These are phyloP conservation scores for Trichoderma reesei DNA, from an alignment of 495 filamentous ascomycete genomes.

Conservation along the genomic window DNA sequence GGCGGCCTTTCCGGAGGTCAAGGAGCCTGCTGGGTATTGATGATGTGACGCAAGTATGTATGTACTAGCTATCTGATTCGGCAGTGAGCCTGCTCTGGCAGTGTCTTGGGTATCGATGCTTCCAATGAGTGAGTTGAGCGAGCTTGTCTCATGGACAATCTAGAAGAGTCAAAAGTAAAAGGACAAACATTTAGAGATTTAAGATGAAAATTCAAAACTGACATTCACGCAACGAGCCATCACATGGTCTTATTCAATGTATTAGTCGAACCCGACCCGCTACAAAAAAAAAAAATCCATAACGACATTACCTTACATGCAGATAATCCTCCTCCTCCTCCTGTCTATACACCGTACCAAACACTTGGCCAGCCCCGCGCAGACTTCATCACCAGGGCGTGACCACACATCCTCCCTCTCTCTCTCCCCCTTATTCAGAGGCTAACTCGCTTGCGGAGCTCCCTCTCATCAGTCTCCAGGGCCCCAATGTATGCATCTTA, in stretches of 20 bases:
- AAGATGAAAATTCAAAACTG: too few relatives aligned
- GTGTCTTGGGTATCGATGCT: too few relatives aligned
- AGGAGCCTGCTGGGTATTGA: constrained; percentile 48
- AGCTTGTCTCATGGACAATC: too few relatives aligned
- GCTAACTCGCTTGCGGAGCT: background rate
- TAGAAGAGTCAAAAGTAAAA: too few relatives aligned
- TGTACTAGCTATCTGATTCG: too few relatives aligned
- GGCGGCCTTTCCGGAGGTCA: constrained; percentile 41
- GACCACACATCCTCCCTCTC: background rate
- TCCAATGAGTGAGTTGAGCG: too few relatives aligned
- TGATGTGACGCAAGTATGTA: background rate
- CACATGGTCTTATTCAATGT: constrained; percentile 1
- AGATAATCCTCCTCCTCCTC: background rate
- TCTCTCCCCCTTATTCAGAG: background rate
- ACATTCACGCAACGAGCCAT: too few relatives aligned
- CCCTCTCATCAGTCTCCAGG: background rate
- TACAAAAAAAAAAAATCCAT: background rate
- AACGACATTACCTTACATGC: constrained; percentile 9
- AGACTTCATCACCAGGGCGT: background rate
- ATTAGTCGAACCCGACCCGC: background rate
- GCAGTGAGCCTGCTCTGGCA: too few relatives aligned
- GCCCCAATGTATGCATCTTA: background rate
- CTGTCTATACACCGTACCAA: background rate
- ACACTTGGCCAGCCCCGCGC: background rate
- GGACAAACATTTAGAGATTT: too few relatives aligned